These are phyloP conservation scores for Sugiyamaella chiloensis DNA, from an alignment of 805 yeast genomes.

Conservation along the genomic window DNA sequence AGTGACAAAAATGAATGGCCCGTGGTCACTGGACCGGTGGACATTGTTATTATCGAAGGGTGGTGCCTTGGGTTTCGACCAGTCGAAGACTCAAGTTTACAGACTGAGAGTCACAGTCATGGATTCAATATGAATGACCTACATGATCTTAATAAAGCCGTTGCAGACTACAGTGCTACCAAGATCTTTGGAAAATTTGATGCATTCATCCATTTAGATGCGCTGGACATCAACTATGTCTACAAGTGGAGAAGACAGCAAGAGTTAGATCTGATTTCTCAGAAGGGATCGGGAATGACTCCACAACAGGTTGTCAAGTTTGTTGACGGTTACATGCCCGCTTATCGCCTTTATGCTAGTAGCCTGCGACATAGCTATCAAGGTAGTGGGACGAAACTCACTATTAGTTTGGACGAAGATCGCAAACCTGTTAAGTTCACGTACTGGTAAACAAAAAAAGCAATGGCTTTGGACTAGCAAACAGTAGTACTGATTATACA, in stretches of 20 bases:
- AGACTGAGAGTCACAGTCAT: constrained; percentile 12
- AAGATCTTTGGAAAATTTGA: constrained; percentile 55
- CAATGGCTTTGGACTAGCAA: too few relatives aligned
- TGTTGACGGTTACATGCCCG: constrained; percentile 83
- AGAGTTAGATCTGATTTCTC: constrained; percentile 56
- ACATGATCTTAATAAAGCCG: neutral
- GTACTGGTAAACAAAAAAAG: neutral
- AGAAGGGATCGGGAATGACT: constrained; percentile 73
- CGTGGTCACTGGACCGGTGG: constrained; percentile 40
- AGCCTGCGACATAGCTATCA: neutral
- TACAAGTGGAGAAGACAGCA: constrained; percentile 75
- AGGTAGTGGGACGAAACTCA: neutral
- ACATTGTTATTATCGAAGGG: constrained; percentile 80
- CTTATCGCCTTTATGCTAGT: constrained; percentile 59
- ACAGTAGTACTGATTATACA: too few relatives aligned
- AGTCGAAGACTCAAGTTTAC: constrained; percentile 32
- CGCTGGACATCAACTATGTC: constrained; percentile 59
- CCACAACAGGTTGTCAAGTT: constrained; percentile 64
- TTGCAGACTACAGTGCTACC: neutral
- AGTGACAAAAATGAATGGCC: constrained; percentile 37
- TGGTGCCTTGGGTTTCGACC: constrained; percentile 85
- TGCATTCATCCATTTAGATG: constrained; percentile 57
- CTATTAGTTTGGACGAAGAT: neutral
- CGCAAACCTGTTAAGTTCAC: neutral
- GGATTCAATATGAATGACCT: neutral